These are phyloP conservation scores for Pyrenochaeta sp. DNA, from an alignment of 2,329 filamentous ascomycete species.

Conservation along the genomic window DNA sequence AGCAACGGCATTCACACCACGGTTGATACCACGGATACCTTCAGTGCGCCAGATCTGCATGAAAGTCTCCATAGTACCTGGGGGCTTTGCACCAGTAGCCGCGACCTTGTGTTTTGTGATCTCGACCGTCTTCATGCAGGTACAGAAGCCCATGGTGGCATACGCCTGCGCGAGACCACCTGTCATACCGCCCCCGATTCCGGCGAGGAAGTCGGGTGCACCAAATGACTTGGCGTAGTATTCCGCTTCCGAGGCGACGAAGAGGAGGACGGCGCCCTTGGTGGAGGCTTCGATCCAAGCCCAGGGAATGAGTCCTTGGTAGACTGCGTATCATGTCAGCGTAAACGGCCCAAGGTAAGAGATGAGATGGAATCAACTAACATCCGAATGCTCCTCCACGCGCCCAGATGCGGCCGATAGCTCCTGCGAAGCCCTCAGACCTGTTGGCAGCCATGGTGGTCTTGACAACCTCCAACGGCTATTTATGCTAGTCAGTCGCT, in stretches of 20 bases:
- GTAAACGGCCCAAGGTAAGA: constrained; percentile 49
- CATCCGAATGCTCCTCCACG: constrained; percentile 94
- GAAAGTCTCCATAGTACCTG: constrained; percentile 93
- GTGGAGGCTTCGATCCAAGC: constrained; percentile 99
- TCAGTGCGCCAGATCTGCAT: constrained; percentile 96
- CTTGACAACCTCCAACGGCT: constrained; percentile 98
- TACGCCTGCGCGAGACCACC: constrained; percentile 98
- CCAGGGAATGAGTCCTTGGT: constrained; percentile 94
- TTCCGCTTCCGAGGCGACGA: constrained; percentile 97
- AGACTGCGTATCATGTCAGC: constrained; percentile 69
- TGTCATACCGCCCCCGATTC: constrained; percentile 89
- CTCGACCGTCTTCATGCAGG: constrained; percentile 99
- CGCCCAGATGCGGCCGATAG: constrained; percentile 88
- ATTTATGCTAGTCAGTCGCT: constrained; percentile 62
- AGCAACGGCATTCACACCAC: constrained; percentile 96
- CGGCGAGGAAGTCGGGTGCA: constrained; percentile 84
- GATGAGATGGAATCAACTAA: constrained; percentile 62
- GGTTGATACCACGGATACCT: constrained; percentile 96
- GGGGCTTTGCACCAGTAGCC: constrained; percentile 80
- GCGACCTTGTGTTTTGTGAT: constrained; percentile 98
- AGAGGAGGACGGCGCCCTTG: constrained; percentile 98
- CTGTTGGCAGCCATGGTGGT: constrained; percentile 99
- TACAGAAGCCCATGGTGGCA: constrained; percentile 99
- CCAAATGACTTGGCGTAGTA: constrained; percentile 88
- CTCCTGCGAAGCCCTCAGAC: constrained; percentile 81